Evolutionary conservation across 805 yeast species (phyloP).

Genomic region (Yarrowia yakushimensis): DNA sequence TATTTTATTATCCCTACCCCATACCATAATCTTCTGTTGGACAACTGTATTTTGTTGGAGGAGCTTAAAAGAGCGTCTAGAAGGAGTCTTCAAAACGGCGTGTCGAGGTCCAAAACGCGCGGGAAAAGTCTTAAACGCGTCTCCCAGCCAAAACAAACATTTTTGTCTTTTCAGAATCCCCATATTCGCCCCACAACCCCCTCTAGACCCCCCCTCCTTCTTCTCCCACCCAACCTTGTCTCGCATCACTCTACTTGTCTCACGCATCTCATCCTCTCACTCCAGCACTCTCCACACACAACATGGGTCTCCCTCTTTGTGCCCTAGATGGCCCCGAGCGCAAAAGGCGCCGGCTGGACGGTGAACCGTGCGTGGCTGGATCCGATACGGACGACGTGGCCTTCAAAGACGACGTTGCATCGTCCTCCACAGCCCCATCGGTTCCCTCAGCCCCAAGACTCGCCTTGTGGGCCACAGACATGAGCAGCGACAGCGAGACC

Average conservation of each 20-base stretch:
- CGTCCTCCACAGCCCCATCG: neutral
- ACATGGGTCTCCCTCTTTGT: slow-evolving; percentile 12
- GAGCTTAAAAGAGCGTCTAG: neutral
- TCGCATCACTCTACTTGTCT: neutral
- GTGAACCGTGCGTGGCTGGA: neutral
- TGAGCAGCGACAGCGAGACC: slow-evolving; percentile 6
- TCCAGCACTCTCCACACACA: neutral
- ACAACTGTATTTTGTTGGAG: too few species aligned
- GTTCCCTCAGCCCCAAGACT: neutral
- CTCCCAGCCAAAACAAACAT: neutral
- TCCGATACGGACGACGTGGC: slow-evolving; percentile 1
- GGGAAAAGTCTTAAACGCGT: neutral
- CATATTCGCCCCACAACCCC: neutral
- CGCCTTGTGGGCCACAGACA: neutral
- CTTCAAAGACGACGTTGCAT: neutral
- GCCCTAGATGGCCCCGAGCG: slow-evolving; percentile 8
- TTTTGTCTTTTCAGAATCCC: neutral
- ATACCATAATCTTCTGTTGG: too few species aligned
- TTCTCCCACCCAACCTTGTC: neutral
- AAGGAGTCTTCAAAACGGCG: neutral
- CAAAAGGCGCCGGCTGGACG: slow-evolving; percentile 15
- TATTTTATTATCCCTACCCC: too few species aligned
- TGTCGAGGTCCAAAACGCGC: neutral
- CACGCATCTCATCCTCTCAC: neutral
- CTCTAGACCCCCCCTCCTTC: neutral